Evolutionary conservation across 768 basidiomycete genomes (phyloP), one percentile per base, ranked within the genome.

Genomic region (Xerocomellus dryophilus): DNA sequence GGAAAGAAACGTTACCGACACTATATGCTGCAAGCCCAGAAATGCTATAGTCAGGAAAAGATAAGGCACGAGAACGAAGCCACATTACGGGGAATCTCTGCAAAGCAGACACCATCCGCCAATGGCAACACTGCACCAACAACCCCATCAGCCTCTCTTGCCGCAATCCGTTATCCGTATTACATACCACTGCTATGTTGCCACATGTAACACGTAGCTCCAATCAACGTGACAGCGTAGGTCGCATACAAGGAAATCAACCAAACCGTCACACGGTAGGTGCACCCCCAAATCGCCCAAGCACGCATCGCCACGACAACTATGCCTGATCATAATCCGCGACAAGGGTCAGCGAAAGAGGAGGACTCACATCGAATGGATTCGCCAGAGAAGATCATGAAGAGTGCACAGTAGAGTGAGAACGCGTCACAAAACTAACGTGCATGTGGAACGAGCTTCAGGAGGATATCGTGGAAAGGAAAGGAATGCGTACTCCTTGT

Each of bases 231-330:
- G 14, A 53, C 1, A 10, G 57, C 8, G 43, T 64, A 62, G 27
- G 48, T 1, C 0, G 46, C 23, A 27, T 60, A 64, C n/a, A 53
- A 12, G 14, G 23, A 7, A 2, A 63, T 35, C n/a, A 64, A 32
- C 15, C 17, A 39, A n/a, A 50, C 14, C 1, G 53, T 43, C 17
- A n/a, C 34, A 17, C 50, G 49, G 18, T 49, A 43, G 9, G 31
- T 45, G 36, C 61, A 62, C 2, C 61, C 61, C 58, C 61, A 64
- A 20, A 54, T 50, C 7, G 58, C 61, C 61, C 62, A 60, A 34
- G 58, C 62, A 5, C 61, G 60, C 55, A 60, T 47, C 4, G 57
- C 42, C 10, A 64, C 62, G 36, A 62, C 40, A 20, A 62, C 62
- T 64, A 40, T 35, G 10, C 54, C 51, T 35, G 15, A 43, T 18